These are phyloP conservation scores for Lagenaria siceraria DNA, from an alignment of 306 rosid species.

Conservation along the genomic window DNA sequence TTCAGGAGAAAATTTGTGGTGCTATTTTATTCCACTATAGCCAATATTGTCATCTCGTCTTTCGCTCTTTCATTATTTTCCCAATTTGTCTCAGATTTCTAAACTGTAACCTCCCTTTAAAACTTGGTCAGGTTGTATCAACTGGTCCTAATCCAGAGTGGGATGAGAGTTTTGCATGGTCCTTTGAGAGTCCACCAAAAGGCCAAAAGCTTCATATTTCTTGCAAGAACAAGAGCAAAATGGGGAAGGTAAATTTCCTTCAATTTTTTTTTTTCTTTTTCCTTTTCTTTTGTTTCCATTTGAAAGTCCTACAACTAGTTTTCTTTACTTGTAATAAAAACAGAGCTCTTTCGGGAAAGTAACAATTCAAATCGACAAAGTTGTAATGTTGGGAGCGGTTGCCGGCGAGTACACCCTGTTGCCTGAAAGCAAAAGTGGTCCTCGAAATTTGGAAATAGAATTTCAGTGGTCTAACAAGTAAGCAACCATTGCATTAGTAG, in stretches of 20 bases:
- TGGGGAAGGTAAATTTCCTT: conserved; percentile 65
- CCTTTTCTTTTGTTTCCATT: background rate
- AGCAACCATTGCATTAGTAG: conserved; percentile 5
- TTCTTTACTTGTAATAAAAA: conserved; percentile 11
- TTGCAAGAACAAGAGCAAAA: conserved; percentile 98
- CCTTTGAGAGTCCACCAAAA: conserved; percentile 98
- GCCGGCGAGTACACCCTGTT: conserved; percentile 87
- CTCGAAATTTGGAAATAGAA: conserved; percentile 90
- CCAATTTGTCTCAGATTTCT: background rate
- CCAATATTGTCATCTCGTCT: background rate
- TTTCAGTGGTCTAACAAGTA: conserved; percentile 95
- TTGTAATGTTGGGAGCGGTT: conserved; percentile 95
- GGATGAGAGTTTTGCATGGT: conserved; percentile 94
- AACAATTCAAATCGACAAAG: conserved; percentile 91
- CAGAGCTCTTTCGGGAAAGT: conserved; percentile 98
- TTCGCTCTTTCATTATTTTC: background rate
- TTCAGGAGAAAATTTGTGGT: background rate
- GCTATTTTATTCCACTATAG: background rate
- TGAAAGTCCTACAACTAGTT: background rate
- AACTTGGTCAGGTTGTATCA: conserved; percentile 63
- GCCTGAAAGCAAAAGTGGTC: conserved; percentile 93
- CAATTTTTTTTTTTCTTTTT: background rate
- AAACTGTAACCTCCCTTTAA: conserved; percentile 1
- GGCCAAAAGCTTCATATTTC: conserved; percentile 97
- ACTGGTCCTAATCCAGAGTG: conserved; percentile 95